Percentiles rank a stretch among this genome's conserved stretches.
Conservation (phyloP, 163 green algal species). For the Volvox carteri region DNA sequence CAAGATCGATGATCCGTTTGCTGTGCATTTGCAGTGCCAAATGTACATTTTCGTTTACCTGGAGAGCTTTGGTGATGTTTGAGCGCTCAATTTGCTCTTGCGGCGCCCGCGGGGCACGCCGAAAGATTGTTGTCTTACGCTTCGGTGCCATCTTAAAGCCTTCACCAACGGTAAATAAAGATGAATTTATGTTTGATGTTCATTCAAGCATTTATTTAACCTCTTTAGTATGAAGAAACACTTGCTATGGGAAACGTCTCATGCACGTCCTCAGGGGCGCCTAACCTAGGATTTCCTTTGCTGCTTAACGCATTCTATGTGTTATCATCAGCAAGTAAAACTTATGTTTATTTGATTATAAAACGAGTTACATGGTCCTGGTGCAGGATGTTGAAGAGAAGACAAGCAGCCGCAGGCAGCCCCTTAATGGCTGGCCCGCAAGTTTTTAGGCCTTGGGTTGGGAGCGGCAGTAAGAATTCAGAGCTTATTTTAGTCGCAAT, state of each 20-base stretch:
- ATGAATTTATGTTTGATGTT: not conserved
- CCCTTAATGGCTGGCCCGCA: too few relatives aligned
- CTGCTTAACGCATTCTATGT: too few relatives aligned
- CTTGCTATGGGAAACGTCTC: not conserved
- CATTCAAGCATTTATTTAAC: not conserved
- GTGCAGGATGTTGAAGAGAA: not conserved
- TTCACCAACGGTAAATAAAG: not conserved
- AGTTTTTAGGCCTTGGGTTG: too few relatives aligned
- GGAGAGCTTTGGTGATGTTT: slow-evolving; percentile 13
- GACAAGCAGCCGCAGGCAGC: not conserved
- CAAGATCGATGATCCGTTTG: not conserved
- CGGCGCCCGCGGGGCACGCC: not conserved
- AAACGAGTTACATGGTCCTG: too few relatives aligned
- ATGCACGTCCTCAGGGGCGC: too few relatives aligned
- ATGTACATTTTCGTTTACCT: not conserved
- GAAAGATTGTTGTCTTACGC: slow-evolving; percentile 17
- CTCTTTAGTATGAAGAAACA: not conserved
- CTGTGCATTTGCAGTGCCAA: not conserved
- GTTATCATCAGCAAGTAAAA: too few relatives aligned
- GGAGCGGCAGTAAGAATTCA: too few relatives aligned
- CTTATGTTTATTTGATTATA: not conserved
- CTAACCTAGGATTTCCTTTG: too few relatives aligned
- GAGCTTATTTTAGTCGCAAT: too few relatives aligned
- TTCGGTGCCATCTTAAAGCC: not conserved
- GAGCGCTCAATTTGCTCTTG: slow-evolving; percentile 13